phyloP scores from a whole-genome alignment of 176 grass and related monocot species.

The Oryza glaberrima region DNA sequence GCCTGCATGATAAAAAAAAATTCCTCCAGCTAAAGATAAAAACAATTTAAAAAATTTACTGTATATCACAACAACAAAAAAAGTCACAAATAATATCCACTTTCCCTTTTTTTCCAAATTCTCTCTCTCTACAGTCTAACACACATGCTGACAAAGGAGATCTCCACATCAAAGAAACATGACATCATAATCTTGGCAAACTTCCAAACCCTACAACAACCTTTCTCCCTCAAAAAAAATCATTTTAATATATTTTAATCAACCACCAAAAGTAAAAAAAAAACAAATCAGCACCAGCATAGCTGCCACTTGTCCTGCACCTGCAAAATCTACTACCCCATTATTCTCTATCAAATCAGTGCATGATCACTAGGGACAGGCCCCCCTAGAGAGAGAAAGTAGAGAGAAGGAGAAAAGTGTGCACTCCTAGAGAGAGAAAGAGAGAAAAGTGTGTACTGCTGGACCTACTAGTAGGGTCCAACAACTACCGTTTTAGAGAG shows the following conservation, averaged over 20 bases:
- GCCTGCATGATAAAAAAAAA: not conserved
- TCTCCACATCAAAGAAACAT: constrained; percentile 23
- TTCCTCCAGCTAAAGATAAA: not conserved
- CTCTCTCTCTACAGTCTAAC: not conserved
- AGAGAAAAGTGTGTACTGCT: not conserved
- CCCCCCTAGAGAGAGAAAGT: constrained; percentile 36
- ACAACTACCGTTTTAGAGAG: not conserved
- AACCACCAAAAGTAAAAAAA: not conserved
- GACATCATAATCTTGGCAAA: constrained; percentile 42
- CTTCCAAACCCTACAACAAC: not conserved
- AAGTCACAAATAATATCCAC: not conserved
- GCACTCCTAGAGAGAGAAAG: constrained; percentile 33
- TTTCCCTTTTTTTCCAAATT: constrained; percentile 4
- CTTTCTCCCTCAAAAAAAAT: not conserved
- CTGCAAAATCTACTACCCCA: not conserved
- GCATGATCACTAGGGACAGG: constrained; percentile 10
- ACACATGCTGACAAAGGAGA: constrained; percentile 25
- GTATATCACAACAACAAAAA: not conserved
- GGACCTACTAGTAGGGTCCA: constrained; percentile 24
- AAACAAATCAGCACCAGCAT: constrained; percentile 22
- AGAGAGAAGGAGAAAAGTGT: constrained; percentile 16
- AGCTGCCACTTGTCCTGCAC: constrained; percentile 31
- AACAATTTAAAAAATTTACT: not conserved
- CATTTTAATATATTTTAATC: not conserved
- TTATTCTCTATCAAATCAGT: constrained; percentile 32